A percentile compares a stretch with the other conserved stretches of the same genome.
Evolutionary conservation across 441 rosid genomes (phyloP).

Genomic region (Raphanus hybrid): DNA sequence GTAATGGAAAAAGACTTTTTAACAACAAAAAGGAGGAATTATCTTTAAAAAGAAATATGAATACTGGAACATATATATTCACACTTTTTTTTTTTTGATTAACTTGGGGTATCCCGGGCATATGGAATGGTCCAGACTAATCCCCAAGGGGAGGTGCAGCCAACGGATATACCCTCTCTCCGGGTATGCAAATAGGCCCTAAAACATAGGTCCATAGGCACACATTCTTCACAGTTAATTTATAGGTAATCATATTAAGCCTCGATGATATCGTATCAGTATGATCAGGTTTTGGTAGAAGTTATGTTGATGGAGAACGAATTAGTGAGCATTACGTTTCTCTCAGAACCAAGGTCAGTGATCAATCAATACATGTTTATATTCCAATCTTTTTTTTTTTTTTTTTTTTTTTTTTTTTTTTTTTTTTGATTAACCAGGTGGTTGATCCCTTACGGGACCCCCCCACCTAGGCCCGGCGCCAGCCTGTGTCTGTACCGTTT

Average conservation of each 20-base stretch:
- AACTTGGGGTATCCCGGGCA: no score
- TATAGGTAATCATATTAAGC: background rate
- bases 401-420: no score
- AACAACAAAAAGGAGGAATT: background rate
- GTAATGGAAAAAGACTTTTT: background rate
- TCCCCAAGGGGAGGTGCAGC: no score
- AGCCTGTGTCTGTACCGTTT: no score
- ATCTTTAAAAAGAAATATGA: background rate
- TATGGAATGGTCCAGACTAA: no score
- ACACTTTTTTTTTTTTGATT: background rate
- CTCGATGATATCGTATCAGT: background rate
- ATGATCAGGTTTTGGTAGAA: background rate
- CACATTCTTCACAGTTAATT: background rate
- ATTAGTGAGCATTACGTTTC: slow-evolving; percentile 78
- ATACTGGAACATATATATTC: background rate
- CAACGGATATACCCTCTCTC: no score
- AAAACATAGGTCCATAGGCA: no score
- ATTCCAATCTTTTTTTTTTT: no score
- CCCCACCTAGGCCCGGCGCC: no score
- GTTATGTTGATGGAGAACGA: slow-evolving; percentile 5
- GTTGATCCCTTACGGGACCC: no score
- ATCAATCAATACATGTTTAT: background rate
- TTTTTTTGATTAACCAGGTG: no score
- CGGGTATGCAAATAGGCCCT: no score
- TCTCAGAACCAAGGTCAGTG: slow-evolving; percentile 76